A percentile compares a stretch with the other conserved stretches of the same genome.
Conservation (phyloP, 164 flowering plant species). For the Protea cynaroides region DNA sequence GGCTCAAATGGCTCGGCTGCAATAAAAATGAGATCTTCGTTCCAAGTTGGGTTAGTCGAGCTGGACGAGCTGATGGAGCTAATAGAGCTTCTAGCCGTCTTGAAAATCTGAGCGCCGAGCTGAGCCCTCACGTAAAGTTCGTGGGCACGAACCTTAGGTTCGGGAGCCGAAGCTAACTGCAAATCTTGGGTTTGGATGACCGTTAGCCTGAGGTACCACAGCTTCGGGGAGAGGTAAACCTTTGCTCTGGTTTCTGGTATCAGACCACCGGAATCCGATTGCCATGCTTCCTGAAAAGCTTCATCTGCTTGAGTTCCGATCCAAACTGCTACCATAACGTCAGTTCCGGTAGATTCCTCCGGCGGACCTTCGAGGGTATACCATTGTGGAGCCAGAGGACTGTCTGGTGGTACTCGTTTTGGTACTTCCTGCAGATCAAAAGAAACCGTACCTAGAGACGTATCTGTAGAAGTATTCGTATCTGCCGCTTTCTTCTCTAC, state of each 20-base stretch:
- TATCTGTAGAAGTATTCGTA: constrained; percentile 20
- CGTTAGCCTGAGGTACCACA: constrained; percentile 92
- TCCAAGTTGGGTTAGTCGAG: constrained; percentile 70
- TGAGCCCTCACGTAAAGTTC: constrained; percentile 81
- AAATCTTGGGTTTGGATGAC: constrained; percentile 96
- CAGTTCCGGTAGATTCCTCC: constrained; percentile 40
- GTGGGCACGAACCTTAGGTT: constrained; percentile 38
- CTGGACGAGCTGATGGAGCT: constrained; percentile 30
- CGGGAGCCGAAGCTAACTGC: constrained; percentile 47
- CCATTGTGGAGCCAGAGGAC: constrained; percentile 98
- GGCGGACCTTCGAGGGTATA: constrained; percentile 62
- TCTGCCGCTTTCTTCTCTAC: constrained; percentile 33
- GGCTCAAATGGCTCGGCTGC: constrained; percentile 98
- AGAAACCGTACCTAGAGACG: constrained; percentile 58
- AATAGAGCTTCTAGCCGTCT: constrained; percentile 44
- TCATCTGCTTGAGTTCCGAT: constrained; percentile 94
- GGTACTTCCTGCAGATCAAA: constrained; percentile 91
- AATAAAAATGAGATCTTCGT: constrained; percentile 81
- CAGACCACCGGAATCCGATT: constrained; percentile 88
- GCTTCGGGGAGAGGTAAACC: constrained; percentile 92
- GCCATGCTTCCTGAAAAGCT: constrained; percentile 95
- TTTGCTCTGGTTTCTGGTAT: constrained; percentile 85
- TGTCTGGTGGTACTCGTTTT: constrained; percentile 86
- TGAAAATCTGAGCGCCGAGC: constrained; percentile 78
- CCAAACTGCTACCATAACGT: constrained; percentile 94